A percentile compares a stretch with the other conserved stretches of the same genome.
phyloP scores from a whole-genome alignment of 371 early-diverging fungal species.

The Actinomortierella wolfii region DNA sequence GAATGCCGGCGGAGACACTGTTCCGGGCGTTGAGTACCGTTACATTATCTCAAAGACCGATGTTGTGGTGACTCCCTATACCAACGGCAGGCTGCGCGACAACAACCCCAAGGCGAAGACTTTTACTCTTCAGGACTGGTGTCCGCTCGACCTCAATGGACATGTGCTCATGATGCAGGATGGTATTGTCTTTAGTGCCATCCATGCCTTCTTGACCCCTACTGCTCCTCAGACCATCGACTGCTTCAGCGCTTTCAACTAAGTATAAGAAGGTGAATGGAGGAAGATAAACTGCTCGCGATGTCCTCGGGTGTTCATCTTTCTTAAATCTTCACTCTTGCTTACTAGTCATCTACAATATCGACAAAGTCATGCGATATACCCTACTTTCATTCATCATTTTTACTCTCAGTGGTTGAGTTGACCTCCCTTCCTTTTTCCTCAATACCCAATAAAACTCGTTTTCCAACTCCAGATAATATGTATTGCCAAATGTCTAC shows the following conservation, averaged over 20 bases:
- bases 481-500: no score
- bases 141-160: constrained; percentile 7
- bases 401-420: no score
- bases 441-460: no score
- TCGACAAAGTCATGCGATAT: no score
- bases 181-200: constrained; percentile 24
- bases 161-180: neutral
- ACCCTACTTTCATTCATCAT: no score
- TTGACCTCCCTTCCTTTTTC: no score
- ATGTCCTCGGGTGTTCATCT: no score
- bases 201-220: constrained; percentile 24
- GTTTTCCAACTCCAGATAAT: no score
- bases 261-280: no score
- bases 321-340: no score
- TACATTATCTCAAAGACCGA: constrained; percentile 17
- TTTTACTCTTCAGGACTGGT: constrained; percentile 28
- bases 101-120: constrained; percentile 9
- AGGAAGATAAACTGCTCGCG: no score
- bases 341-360: no score
- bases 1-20: constrained; percentile 15
- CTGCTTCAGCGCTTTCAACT: constrained; percentile 24
- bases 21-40: constrained; percentile 16
- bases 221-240: constrained; percentile 28
- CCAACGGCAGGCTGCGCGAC: constrained; percentile 11
- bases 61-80: constrained; percentile 19